Base-by-base conservation (phyloP, 495 filamentous ascomycete genomes). In the Penicillium canariense region DNA sequence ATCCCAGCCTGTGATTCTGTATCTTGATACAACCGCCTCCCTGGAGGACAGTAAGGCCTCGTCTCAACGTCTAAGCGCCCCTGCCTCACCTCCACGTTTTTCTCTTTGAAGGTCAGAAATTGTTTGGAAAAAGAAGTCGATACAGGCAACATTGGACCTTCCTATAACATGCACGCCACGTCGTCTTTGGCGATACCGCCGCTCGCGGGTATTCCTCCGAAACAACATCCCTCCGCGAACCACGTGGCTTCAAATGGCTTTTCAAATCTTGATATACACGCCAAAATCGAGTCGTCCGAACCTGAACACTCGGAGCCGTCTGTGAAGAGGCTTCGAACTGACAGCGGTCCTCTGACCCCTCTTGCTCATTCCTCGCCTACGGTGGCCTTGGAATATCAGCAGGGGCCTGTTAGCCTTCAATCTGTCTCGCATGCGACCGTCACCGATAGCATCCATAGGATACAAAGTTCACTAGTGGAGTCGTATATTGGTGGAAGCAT, bases 401-500 rank as follows among this genome's bases (percentile, higher is more conserved):
- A 20, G 14, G 42, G 35, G 17, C 32, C 18, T 9, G 31, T n/a
- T 4, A 20, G 9, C 14, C 27, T 5, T 18, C 18, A 32, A 18
- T 14, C 12, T 12, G 15, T 4, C 14, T 28, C 30, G 8, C 35
- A 55, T 9, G 48, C 26, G 5, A 32, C 30, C 6, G 10, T 49
- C 20, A 27, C 45, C n/a, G 35, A 62, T 46, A 34, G 34, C 17
- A 22, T 32, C 31, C 26, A 62, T 26, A 10, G 14, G 10, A 17
- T 36, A 11, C 30, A 47, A 10, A 31, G 34, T 9, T 22, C 47
- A 3, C 17, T 36, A 14, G 62, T 51, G 9, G 64, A 63, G 5
- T 42, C 58, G 14, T 56, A 64, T 50, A 39, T 40, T 17, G 61
- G 61, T 50, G 61, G 61, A 11, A 62, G 42, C 42, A 50, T 48